phyloP scores from a whole-genome alignment of 1,139 yeast species.

The Yarrowia galli region DNA sequence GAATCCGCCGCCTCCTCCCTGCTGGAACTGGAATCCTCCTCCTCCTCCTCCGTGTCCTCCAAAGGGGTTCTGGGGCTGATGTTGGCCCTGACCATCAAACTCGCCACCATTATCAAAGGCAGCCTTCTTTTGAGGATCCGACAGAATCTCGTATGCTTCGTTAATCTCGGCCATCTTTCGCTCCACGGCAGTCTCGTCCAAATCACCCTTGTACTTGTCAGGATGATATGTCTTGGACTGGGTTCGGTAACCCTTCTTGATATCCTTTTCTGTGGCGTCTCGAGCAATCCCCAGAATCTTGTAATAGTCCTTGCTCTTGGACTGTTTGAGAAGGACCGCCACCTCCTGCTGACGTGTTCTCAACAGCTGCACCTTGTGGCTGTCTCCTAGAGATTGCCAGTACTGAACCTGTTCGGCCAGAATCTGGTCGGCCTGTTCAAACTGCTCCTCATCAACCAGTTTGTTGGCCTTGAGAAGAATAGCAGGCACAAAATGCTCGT shows the following conservation, averaged over 20 bases:
- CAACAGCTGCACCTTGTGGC: conserved; percentile 46
- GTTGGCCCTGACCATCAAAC: conserved; percentile 58
- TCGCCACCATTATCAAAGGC: conserved; percentile 72
- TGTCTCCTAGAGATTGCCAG: conserved; percentile 56
- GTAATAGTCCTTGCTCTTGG: conserved; percentile 77
- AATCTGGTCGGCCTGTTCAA: conserved; percentile 55
- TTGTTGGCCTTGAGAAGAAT: conserved; percentile 57
- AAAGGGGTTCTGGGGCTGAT: conserved; percentile 41
- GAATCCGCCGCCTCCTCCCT: conserved; percentile 17
- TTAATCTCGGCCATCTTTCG: conserved; percentile 89
- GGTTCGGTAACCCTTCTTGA: conserved; percentile 81
- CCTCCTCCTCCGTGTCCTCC: not conserved
- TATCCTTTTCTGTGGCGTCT: conserved; percentile 74
- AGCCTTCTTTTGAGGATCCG: conserved; percentile 67
- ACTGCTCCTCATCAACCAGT: conserved; percentile 55
- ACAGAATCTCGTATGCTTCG: conserved; percentile 87
- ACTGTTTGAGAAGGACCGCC: conserved; percentile 60
- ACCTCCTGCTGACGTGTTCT: conserved; percentile 61
- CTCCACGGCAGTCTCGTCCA: conserved; percentile 75
- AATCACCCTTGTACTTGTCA: conserved; percentile 75
- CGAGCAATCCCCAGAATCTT: conserved; percentile 72
- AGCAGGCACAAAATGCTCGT: conserved; percentile 57
- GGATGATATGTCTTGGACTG: conserved; percentile 88
- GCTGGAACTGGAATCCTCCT: conserved; percentile 32
- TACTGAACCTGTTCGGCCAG: conserved; percentile 54